Conservation (phyloP, 192 early-diverging fungal species). For the Thamnidium elegans region DNA sequence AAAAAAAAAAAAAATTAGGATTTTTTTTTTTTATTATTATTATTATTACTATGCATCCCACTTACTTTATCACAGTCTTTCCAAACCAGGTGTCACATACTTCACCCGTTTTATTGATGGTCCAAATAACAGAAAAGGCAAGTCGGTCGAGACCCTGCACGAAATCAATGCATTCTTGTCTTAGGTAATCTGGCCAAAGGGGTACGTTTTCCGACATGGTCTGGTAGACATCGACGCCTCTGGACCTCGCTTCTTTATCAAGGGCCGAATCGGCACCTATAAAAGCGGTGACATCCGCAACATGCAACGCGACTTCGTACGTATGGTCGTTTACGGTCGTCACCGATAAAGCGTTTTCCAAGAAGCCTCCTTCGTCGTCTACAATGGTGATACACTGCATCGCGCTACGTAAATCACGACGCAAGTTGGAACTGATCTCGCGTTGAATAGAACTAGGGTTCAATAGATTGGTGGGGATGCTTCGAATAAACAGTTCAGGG, state of each 20-base stretch:
- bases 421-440: conserved; percentile 77
- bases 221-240: conserved; percentile 84
- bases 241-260: conserved; percentile 86
- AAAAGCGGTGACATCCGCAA: conserved; percentile 95
- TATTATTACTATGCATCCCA: no score
- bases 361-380: conserved; percentile 65
- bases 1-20: no score
- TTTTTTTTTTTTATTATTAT: no score
- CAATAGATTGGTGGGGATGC: conserved; percentile 51
- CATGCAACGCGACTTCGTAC: conserved; percentile 73
- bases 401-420: conserved; percentile 48
- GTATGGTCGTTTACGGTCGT: conserved; percentile 55
- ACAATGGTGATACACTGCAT: conserved; percentile 85
- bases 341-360: conserved; percentile 78
- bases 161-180: conserved; percentile 90
- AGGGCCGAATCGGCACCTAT: conserved; percentile 84
- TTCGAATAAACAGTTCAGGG: conserved; percentile 61
- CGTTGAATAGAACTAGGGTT: background rate
- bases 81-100: conserved; percentile 73
- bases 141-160: conserved; percentile 84
- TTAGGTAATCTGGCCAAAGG: conserved; percentile 86
- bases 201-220: conserved; percentile 71
- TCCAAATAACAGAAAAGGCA: conserved; percentile 96
- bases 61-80: conserved; percentile 88
- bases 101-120: conserved; percentile 78